A percentile compares a stretch with the other conserved stretches of the same genome.
These are phyloP conservation scores for Hondaea fermentalgiana DNA, from an alignment of 108 stramenopile species.

Conservation along the genomic window DNA sequence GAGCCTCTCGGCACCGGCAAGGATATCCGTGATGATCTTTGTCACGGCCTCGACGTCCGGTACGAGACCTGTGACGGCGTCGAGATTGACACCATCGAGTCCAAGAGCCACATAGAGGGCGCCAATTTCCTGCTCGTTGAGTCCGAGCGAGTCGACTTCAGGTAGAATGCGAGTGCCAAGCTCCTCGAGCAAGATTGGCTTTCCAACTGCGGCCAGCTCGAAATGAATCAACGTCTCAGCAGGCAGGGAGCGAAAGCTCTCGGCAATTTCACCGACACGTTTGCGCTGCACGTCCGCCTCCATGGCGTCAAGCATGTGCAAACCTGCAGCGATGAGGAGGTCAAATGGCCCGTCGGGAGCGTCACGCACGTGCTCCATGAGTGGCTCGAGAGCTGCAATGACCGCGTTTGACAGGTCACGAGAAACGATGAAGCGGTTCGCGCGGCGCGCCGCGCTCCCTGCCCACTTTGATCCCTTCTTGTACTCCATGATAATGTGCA, in stretches of 20 bases:
- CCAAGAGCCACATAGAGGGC: not conserved
- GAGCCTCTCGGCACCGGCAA: not conserved
- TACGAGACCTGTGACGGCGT: not conserved
- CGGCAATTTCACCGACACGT: not conserved
- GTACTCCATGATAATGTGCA: constrained; percentile 1
- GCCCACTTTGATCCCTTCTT: not conserved
- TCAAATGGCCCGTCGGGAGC: not conserved
- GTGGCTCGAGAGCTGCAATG: not conserved
- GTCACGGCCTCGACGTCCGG: not conserved
- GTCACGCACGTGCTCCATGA: not conserved
- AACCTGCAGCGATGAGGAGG: not conserved
- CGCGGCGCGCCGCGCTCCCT: not conserved
- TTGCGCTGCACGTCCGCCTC: not conserved
- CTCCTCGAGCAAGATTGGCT: not conserved
- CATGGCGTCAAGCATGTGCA: constrained; percentile 16
- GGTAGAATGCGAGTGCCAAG: not conserved
- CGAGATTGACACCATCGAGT: not conserved
- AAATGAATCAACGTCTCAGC: not conserved
- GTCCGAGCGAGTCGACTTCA: not conserved
- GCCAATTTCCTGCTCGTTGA: not conserved
- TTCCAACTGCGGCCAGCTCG: not conserved
- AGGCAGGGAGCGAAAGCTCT: not conserved
- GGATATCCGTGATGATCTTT: not conserved
- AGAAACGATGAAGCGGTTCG: not conserved
- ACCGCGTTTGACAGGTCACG: not conserved